These are phyloP conservation scores for Ophioceras dolichostomum DNA, from an alignment of 2,329 filamentous ascomycete species.

Conservation along the genomic window DNA sequence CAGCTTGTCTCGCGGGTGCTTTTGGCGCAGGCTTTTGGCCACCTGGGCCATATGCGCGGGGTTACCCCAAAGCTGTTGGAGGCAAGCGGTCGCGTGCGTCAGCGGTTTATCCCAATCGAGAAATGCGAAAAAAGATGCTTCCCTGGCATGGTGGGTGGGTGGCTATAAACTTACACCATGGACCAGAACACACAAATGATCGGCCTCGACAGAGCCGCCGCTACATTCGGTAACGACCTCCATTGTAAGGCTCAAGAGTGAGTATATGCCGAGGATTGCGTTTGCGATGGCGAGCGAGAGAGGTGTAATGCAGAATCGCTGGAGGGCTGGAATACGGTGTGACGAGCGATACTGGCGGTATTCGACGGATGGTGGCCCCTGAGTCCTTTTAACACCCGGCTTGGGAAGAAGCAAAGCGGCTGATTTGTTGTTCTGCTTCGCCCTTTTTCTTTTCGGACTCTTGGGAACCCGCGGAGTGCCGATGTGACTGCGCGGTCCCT, in stretches of 20 bases:
- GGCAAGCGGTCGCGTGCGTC: neutral
- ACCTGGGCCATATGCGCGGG: conserved; percentile 60
- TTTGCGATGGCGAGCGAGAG: neutral
- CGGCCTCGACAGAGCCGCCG: conserved; percentile 40
- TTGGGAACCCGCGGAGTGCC: too few relatives aligned
- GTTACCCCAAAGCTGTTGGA: conserved; percentile 61
- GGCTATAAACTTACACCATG: conserved; percentile 55
- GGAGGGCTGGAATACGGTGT: conserved; percentile 4
- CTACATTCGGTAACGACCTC: conserved; percentile 22
- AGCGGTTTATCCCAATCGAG: neutral
- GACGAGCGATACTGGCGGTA: too few relatives aligned
- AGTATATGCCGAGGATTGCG: neutral
- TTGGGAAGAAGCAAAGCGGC: too few relatives aligned
- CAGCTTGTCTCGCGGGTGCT: conserved; percentile 48
- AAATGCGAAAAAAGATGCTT: conserved; percentile 4
- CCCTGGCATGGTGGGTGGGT: too few relatives aligned
- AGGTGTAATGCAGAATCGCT: neutral
- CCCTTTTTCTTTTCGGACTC: too few relatives aligned
- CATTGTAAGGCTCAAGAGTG: neutral
- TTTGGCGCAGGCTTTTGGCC: conserved; percentile 49
- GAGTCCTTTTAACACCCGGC: too few relatives aligned
- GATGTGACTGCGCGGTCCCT: neutral
- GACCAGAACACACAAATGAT: conserved; percentile 67
- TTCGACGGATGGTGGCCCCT: too few relatives aligned
- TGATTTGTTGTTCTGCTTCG: too few relatives aligned